Conservation (phyloP, 163 green algal species). For the Scenedesmus sp. region DNA sequence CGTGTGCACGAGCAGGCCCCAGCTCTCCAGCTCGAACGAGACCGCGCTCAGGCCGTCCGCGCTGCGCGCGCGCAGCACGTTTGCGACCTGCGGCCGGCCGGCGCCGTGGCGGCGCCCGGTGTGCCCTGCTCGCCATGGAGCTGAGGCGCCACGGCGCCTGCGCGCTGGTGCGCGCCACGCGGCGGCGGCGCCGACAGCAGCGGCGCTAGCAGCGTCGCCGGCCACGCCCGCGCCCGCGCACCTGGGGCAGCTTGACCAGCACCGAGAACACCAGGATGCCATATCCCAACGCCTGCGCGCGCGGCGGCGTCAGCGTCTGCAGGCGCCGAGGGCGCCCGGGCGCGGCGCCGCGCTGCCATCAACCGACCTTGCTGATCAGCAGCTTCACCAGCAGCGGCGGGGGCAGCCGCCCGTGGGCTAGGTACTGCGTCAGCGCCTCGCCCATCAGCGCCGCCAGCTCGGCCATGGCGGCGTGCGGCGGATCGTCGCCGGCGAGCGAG, state of each 20-base stretch:
- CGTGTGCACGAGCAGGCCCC: slow-evolving; percentile 77
- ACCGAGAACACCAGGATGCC: slow-evolving; percentile 77
- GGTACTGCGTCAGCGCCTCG: neutral
- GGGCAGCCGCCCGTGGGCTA: slow-evolving; percentile 21
- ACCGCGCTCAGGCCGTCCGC: slow-evolving; percentile 78
- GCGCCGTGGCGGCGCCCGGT: too few relatives aligned
- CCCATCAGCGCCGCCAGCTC: slow-evolving; percentile 3
- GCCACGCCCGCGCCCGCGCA: neutral
- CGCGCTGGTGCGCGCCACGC: too few relatives aligned
- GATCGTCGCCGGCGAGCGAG: too few relatives aligned
- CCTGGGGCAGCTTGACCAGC: slow-evolving; percentile 90
- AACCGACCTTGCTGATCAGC: slow-evolving; percentile 60
- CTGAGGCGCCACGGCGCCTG: too few relatives aligned
- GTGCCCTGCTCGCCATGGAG: too few relatives aligned
- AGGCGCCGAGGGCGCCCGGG: neutral
- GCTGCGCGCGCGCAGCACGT: slow-evolving; percentile 66
- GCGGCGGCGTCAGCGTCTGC: neutral
- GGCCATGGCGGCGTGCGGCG: slow-evolving; percentile 21
- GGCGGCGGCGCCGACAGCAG: too few relatives aligned
- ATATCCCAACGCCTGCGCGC: slow-evolving; percentile 24
- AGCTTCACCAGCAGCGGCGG: slow-evolving; percentile 43
- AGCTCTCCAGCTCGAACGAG: slow-evolving; percentile 87
- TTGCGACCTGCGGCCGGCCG: slow-evolving; percentile 74
- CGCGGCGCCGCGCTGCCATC: too few relatives aligned
- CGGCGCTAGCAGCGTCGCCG: too few relatives aligned